Evolutionary conservation across 192 early-diverging fungal species (phyloP), one percentile per base, ranked within the genome.

Genomic region (Cladochytrium replicatum): DNA sequence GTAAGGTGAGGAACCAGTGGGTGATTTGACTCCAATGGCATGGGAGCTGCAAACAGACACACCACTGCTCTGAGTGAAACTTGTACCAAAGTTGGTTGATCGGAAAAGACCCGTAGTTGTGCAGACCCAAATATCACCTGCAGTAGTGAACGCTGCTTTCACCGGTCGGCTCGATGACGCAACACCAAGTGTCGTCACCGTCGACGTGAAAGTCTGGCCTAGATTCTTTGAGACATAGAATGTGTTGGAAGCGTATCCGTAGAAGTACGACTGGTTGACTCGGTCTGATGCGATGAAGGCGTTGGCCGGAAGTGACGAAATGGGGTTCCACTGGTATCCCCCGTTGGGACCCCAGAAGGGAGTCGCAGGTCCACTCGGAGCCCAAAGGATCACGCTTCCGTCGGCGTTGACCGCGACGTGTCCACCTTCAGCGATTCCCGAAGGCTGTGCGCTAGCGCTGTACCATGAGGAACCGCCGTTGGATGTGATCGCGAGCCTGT

Each of bases 61-160:
- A 43, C 46, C 41, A 42, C 24, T 24, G 24, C 25, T 42, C 13
- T 43, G 9, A 2, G 41, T 43, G 42, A 48, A 48, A 0, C 25
- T 48, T 48, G 27, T 30, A 48, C 46, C 46, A 42, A 23, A 26
- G 31, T 48, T 30, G 24, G 27, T 43, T 1, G 46, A 38, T 25
- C 31, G 26, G 13, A 38, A 48, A 11, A 48, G 41, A 48, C 46
- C 46, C 24, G 27, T 48, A 7, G 24, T 46, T 2, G 24, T 52
- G 9, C 57, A 37, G 9, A 57, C 19, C 47, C 56, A 57, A n/a
- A 57, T 57, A 40, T 59, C 29, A 17, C 60, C 57, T 27, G 26
- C 57, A 46, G 29, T 29, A 46, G 57, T 57, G 17, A 57, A 39
- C 15, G 60, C 55, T 2, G 55, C 55, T n/a, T 57, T 57, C 23